These are phyloP conservation scores for Thymus quinquecostatus DNA, from an alignment of 257 asterid species.

Conservation along the genomic window DNA sequence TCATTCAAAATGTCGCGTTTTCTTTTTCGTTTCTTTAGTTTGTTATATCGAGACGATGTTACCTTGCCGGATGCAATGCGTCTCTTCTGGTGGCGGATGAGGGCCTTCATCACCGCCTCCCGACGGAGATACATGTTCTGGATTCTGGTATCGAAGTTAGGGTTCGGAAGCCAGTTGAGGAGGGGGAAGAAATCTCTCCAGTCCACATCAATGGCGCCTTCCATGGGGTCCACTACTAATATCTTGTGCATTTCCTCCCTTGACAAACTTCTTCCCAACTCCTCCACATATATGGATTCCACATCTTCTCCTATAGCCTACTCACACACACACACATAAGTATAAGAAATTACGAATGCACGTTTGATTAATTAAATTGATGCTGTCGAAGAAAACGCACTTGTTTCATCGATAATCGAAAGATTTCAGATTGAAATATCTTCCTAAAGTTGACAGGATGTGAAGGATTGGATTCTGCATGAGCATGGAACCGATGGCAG, in stretches of 20 bases:
- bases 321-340: not conserved
- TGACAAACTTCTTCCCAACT: slow-evolving; percentile 49
- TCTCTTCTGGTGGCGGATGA: slow-evolving; percentile 56
- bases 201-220: slow-evolving; percentile 90
- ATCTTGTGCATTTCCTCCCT: slow-evolving; percentile 56
- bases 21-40: not conserved
- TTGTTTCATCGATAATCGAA: slow-evolving; percentile 67
- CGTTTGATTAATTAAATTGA: no score
- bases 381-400: slow-evolving; percentile 33
- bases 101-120: slow-evolving; percentile 71
- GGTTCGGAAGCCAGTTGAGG: slow-evolving; percentile 80
- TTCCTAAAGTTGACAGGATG: slow-evolving; percentile 67
- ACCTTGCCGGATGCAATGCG: slow-evolving; percentile 61
- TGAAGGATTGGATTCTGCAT: slow-evolving; percentile 40
- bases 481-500: slow-evolving; percentile 41
- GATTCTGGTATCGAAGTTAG: slow-evolving; percentile 53
- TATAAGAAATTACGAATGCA: not conserved
- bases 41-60: not conserved
- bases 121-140: slow-evolving; percentile 47
- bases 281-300: slow-evolving; percentile 64
- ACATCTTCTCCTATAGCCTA: slow-evolving; percentile 75
- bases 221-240: slow-evolving; percentile 70
- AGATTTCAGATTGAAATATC: slow-evolving; percentile 71
- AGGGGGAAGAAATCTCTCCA: slow-evolving; percentile 97
- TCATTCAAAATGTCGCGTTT: no score